Evolutionary conservation across 2,329 filamentous ascomycete species (phyloP).

Genomic region (Talaromyces rugulosus): DNA sequence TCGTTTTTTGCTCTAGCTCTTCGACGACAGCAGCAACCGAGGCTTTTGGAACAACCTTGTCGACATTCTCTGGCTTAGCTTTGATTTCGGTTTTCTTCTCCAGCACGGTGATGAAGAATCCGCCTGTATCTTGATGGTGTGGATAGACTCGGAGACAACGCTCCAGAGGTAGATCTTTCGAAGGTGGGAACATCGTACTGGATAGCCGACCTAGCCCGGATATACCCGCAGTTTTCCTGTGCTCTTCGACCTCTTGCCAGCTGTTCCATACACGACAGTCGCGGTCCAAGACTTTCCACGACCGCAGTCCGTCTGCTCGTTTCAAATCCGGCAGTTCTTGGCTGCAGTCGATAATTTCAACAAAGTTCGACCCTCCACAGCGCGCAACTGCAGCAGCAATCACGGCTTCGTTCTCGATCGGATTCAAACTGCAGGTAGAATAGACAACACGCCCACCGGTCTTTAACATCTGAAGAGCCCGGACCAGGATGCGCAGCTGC

Average conservation of each 20-base stretch:
- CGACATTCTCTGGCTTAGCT: constrained; percentile 62
- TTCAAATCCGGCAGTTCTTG: constrained; percentile 72
- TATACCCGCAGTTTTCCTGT: constrained; percentile 57
- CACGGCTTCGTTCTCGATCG: constrained; percentile 93
- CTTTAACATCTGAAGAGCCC: constrained; percentile 93
- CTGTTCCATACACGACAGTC: constrained; percentile 70
- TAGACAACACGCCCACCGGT: constrained; percentile 92
- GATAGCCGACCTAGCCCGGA: constrained; percentile 65
- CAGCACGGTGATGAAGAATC: constrained; percentile 93
- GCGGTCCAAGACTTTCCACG: constrained; percentile 92
- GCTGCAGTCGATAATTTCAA: constrained; percentile 80
- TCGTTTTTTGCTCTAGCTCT: constrained; percentile 31
- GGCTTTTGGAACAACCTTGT: constrained; percentile 34
- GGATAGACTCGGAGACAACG: constrained; percentile 92
- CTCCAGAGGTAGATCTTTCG: constrained; percentile 68
- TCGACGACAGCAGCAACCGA: constrained; percentile 33
- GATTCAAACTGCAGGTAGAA: constrained; percentile 98
- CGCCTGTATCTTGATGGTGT: constrained; percentile 92
- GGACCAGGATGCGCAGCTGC: constrained; percentile 83
- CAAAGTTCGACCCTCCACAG: constrained; percentile 77
- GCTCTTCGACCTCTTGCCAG: constrained; percentile 76
- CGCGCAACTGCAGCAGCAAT: constrained; percentile 82
- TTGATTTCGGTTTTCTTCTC: constrained; percentile 87
- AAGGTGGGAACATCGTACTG: constrained; percentile 77
- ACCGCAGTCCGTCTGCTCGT: constrained; percentile 69